These are phyloP conservation scores for Shiraia bambusicola DNA, from an alignment of 2,329 filamentous ascomycete species.

Conservation along the genomic window DNA sequence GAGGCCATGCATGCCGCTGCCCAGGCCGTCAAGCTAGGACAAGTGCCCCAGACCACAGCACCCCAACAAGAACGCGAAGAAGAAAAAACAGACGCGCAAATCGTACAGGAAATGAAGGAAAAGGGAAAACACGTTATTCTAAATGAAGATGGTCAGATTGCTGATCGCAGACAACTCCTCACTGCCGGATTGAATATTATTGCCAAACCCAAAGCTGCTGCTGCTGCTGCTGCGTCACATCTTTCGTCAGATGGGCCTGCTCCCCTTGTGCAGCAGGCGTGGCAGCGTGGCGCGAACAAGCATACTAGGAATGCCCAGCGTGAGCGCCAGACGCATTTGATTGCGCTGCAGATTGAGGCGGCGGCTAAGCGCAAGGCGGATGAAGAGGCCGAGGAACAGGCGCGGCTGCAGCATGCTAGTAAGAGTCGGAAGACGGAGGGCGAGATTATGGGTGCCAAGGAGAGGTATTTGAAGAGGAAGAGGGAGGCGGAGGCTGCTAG, in stretches of 20 bases:
- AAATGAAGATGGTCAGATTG: slow-evolving; percentile 81
- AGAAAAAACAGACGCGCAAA: slow-evolving; percentile 58
- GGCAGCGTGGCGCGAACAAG: slow-evolving; percentile 25
- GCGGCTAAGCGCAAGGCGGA: slow-evolving; percentile 71
- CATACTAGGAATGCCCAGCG: slow-evolving; percentile 64
- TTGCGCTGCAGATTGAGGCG: slow-evolving; percentile 75
- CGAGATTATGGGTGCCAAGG: slow-evolving; percentile 76
- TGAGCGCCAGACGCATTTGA: slow-evolving; percentile 75
- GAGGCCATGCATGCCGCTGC: slow-evolving; percentile 68
- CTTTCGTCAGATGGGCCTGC: too few relatives aligned
- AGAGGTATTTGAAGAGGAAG: slow-evolving; percentile 78
- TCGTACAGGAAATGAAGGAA: slow-evolving; percentile 67
- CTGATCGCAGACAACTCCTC: slow-evolving; percentile 80
- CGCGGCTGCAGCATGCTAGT: slow-evolving; percentile 62
- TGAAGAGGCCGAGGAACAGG: slow-evolving; percentile 66
- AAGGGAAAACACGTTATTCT: slow-evolving; percentile 65
- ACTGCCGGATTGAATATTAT: slow-evolving; percentile 73
- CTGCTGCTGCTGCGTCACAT: slow-evolving; percentile 12
- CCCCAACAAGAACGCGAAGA: too few relatives aligned
- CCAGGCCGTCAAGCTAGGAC: slow-evolving; percentile 38
- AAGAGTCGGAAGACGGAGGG: slow-evolving; percentile 78
- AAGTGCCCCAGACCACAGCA: slow-evolving; percentile 38
- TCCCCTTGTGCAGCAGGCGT: slow-evolving; percentile 7
- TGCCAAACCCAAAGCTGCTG: slow-evolving; percentile 58
- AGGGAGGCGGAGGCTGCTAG: slow-evolving; percentile 72